Evolutionary conservation across 495 filamentous ascomycete species (phyloP).

Genomic region (Parathielavia hyrcaniae): DNA sequence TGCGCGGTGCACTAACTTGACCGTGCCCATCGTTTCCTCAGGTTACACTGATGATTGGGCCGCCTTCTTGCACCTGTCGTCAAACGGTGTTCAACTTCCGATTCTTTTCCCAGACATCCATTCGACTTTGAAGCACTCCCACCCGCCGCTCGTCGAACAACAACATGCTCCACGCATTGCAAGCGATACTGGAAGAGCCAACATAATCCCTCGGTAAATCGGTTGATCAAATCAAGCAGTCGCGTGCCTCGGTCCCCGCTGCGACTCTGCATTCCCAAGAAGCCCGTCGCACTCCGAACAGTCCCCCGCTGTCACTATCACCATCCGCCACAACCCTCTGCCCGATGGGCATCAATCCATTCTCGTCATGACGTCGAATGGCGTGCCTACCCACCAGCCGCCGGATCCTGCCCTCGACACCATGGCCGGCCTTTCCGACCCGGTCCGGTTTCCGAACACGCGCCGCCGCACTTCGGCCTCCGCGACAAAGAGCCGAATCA

Average conservation of each 20-base stretch:
- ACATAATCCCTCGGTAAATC: no score
- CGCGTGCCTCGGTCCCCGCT: neutral
- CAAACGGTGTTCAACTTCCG: no score
- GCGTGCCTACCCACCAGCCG: slow-evolving; percentile 9
- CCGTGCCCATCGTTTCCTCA: neutral
- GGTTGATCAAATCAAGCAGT: no score
- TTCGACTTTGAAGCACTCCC: no score
- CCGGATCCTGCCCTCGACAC: slow-evolving; percentile 6
- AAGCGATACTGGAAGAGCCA: no score
- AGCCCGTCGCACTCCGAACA: no score
- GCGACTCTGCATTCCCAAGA: neutral
- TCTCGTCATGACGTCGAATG: slow-evolving; percentile 14
- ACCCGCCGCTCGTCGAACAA: no score
- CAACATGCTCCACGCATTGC: no score
- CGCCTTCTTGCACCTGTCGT: no score
- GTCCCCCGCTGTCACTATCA: no score
- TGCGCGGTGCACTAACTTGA: neutral
- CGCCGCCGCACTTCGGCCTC: slow-evolving; percentile 18
- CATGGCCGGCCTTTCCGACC: slow-evolving; percentile 23
- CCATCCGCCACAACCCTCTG: neutral
- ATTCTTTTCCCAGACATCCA: no score
- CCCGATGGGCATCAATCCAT: neutral
- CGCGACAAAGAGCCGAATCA: neutral
- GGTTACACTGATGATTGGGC: no score
- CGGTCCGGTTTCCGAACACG: slow-evolving; percentile 26